phyloP scores from a whole-genome alignment of 768 basidiomycete genomes.

The Boletus edulis region DNA sequence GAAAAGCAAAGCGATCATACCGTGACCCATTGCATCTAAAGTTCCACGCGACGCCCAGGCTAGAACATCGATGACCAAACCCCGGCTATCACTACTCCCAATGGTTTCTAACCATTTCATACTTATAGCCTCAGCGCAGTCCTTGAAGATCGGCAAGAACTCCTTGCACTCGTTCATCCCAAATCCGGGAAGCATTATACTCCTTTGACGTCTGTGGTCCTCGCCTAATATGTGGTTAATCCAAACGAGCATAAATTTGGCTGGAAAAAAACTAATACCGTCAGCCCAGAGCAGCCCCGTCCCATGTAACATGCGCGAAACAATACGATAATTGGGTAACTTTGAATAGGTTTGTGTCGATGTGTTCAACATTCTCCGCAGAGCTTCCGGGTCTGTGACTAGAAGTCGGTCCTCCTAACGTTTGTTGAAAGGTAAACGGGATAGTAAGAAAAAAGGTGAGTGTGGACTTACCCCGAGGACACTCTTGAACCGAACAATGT shows the following conservation, averaged over 20 bases:
- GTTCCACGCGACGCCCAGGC: constrained; percentile 39
- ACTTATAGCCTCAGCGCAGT: constrained; percentile 23
- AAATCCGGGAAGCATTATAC: constrained; percentile 54
- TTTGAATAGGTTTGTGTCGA: constrained; percentile 43
- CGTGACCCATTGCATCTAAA: constrained; percentile 47
- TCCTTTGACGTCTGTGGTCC: constrained; percentile 51
- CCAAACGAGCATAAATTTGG: constrained; percentile 5
- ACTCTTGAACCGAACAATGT: constrained; percentile 21
- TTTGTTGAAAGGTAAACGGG: neutral
- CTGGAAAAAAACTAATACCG: constrained; percentile 21
- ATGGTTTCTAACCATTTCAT: constrained; percentile 19
- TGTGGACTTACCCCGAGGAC: constrained; percentile 18
- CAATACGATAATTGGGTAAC: constrained; percentile 19
- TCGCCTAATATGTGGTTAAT: constrained; percentile 24
- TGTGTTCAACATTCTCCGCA: constrained; percentile 37
- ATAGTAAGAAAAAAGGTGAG: too few species aligned
- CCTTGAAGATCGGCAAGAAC: constrained; percentile 48
- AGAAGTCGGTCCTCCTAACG: constrained; percentile 44
- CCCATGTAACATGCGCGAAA: constrained; percentile 22
- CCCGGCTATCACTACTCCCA: neutral
- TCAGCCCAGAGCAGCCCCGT: constrained; percentile 39
- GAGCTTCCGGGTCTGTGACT: constrained; percentile 46
- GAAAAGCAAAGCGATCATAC: constrained; percentile 19
- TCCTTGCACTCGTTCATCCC: constrained; percentile 48
- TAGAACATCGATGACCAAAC: constrained; percentile 16